These are phyloP conservation scores for Albifimbria verrucaria DNA, from an alignment of 2,329 filamentous ascomycete species.

Conservation along the genomic window DNA sequence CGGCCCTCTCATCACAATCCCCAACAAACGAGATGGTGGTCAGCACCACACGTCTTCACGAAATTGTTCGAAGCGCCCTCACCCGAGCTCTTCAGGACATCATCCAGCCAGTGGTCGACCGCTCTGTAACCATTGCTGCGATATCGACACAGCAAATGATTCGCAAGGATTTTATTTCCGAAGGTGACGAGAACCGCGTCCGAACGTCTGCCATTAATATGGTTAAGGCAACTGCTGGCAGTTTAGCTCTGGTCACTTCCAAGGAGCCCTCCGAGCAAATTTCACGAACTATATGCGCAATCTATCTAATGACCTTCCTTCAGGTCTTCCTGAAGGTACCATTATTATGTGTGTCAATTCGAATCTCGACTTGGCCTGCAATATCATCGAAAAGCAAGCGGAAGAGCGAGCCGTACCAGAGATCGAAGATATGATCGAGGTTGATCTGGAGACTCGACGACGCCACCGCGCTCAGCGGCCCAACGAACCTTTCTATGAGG, in stretches of 20 bases:
- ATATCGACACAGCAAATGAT: slow-evolving; percentile 96
- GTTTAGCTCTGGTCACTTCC: slow-evolving; percentile 92
- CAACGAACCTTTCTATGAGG: slow-evolving; percentile 81
- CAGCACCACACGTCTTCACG: slow-evolving; percentile 62
- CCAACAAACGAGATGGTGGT: slow-evolving; percentile 78
- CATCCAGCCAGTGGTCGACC: slow-evolving; percentile 93
- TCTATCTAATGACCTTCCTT: slow-evolving; percentile 65
- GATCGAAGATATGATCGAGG: slow-evolving; percentile 89
- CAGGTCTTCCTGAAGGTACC: slow-evolving; percentile 86
- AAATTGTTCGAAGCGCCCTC: slow-evolving; percentile 82
- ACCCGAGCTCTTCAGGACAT: slow-evolving; percentile 92
- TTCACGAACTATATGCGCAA: slow-evolving; percentile 94
- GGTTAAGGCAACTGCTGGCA: slow-evolving; percentile 92
- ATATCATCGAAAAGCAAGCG: slow-evolving; percentile 91
- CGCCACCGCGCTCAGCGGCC: slow-evolving; percentile 72
- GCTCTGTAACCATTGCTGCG: slow-evolving; percentile 95
- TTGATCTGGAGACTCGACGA: slow-evolving; percentile 73
- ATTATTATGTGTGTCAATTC: slow-evolving; percentile 99
- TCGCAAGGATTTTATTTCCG: slow-evolving; percentile 92
- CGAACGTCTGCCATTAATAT: slow-evolving; percentile 86
- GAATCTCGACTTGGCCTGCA: slow-evolving; percentile 90
- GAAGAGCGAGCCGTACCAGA: slow-evolving; percentile 91
- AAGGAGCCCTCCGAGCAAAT: slow-evolving; percentile 96
- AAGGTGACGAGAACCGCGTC: slow-evolving; percentile 83
- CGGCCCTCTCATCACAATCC: slow-evolving; percentile 73